A percentile compares a stretch with the other conserved stretches of the same genome.
Evolutionary conservation across 2,329 filamentous ascomycete genomes (phyloP).

Genomic region (Bipolaris oryzae): DNA sequence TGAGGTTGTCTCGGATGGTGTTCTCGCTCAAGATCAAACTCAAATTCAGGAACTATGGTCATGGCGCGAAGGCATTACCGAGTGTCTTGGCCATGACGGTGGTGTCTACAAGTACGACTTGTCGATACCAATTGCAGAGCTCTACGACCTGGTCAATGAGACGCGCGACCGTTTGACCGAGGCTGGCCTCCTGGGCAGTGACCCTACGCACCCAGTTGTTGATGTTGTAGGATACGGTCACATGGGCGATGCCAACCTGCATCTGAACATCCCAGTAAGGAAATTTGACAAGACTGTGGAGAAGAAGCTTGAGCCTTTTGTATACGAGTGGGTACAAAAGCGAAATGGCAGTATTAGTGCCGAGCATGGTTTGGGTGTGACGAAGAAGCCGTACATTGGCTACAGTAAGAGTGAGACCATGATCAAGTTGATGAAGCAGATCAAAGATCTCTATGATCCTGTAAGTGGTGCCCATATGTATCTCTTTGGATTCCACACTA

Average conservation of each 20-base stretch:
- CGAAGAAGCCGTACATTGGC: slow-evolving; percentile 94
- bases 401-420: slow-evolving; percentile 90
- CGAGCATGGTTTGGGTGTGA: slow-evolving; percentile 90
- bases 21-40: slow-evolving; percentile 90
- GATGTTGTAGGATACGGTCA: slow-evolving; percentile 96
- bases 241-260: slow-evolving; percentile 96
- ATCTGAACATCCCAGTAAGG: slow-evolving; percentile 85
- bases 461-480: slow-evolving; percentile 61
- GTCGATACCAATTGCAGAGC: slow-evolving; percentile 84
- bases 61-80: slow-evolving; percentile 92
- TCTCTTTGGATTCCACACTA: slow-evolving; percentile 21
- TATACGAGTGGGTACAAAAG: slow-evolving; percentile 95
- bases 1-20: slow-evolving; percentile 86
- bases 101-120: slow-evolving; percentile 99
- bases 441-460: slow-evolving; percentile 93
- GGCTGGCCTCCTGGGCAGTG: slow-evolving; percentile 74
- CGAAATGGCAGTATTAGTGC: slow-evolving; percentile 92
- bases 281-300: slow-evolving; percentile 88
- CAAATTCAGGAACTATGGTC: slow-evolving; percentile 85
- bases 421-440: slow-evolving; percentile 89
- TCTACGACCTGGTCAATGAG: slow-evolving; percentile 91
- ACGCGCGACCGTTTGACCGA: slow-evolving; percentile 72
- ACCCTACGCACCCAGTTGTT: slow-evolving; percentile 77
- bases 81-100: slow-evolving; percentile 86
- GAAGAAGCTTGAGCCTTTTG: slow-evolving; percentile 85